phyloP scores from a whole-genome alignment of 73 alveolate genomes.

The Paramecium sexaurelia region DNA sequence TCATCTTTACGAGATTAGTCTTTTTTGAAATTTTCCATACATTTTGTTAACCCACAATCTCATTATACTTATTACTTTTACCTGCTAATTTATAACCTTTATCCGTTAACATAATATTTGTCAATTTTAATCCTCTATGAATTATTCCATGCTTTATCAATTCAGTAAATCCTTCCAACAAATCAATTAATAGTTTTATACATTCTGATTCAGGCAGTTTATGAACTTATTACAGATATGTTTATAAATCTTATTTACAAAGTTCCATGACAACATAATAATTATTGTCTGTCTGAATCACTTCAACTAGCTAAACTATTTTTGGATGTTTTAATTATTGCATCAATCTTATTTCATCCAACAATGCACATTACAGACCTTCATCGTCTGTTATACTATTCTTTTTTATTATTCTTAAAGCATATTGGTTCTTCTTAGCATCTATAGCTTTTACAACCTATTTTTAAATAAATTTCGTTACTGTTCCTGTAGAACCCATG shows the following conservation, averaged over 20 bases:
- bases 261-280: conserved; percentile 22
- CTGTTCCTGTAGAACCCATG: conserved; percentile 25
- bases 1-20: background rate
- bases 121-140: conserved; percentile 73
- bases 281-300: background rate
- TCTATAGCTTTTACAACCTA: conserved; percentile 14
- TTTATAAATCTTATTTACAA: background rate
- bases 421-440: background rate
- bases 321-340: conserved; percentile 26
- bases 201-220: conserved; percentile 41
- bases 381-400: conserved; percentile 16
- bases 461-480: background rate
- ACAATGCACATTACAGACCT: background rate
- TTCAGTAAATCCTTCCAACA: conserved; percentile 57
- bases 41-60: conserved; percentile 46
- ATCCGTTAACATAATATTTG: conserved; percentile 65
- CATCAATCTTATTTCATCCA: conserved; percentile 4
- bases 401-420: conserved; percentile 1
- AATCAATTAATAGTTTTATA: conserved; percentile 28
- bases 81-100: conserved; percentile 65
- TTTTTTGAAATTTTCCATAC: conserved; percentile 29
- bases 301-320: conserved; percentile 29
- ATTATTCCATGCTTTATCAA: conserved; percentile 63
- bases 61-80: background rate
- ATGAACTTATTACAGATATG: conserved; percentile 6